Base-by-base conservation (phyloP, 176 grass and related monocot genomes). In the Olyra latifolia region DNA sequence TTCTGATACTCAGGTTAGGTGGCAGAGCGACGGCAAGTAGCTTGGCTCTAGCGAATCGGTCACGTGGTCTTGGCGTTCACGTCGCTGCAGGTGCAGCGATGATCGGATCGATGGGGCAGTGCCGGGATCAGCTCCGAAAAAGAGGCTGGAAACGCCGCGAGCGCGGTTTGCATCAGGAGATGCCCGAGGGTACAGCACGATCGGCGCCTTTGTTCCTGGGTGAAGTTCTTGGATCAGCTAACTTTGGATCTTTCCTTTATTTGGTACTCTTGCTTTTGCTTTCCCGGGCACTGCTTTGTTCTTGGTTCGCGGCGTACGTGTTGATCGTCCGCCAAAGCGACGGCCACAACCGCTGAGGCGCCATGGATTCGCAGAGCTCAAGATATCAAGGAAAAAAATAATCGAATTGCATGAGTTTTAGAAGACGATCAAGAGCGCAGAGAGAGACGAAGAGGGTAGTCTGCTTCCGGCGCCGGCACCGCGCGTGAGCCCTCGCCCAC, bases 131-230 rank as follows among this genome's bases (percentile, higher is more conserved):
- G 43, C 52, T 12, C 8, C n/a, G 32, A 74, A 88, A 67, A 16
- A 27, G 6, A 23, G 32, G 5, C 5, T 3, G 3, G 55, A 58
- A 43, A 38, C 75, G 35, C 67, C 50, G 2, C n/a, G n/a, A n/a
- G n/a, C 12, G 28, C 23, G 65, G 69, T 45, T 50, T 32, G 27
- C 76, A 12, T 83, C 28, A 28, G 50, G 46, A 66, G 69, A 62
- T 80, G 69, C 62, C 54, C 24, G 69, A 32, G 1, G 58, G 10
- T 55, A 44, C 10, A 55, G 64, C 44, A 53, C 20, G 38, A 29
- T 46, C 42, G 1, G 12, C 57, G 46, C 79, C 79, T 82, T 87
- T 83, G 80, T 77, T 87, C 79, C 72, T 17, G 13, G 28, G 22
- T 40, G 20, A 56, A 64, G 19, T 7, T 43, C 30, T 61, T 3